These are phyloP conservation scores for Allantophomopsis lycopodina DNA, from an alignment of 2,329 filamentous ascomycete genomes.

Conservation along the genomic window DNA sequence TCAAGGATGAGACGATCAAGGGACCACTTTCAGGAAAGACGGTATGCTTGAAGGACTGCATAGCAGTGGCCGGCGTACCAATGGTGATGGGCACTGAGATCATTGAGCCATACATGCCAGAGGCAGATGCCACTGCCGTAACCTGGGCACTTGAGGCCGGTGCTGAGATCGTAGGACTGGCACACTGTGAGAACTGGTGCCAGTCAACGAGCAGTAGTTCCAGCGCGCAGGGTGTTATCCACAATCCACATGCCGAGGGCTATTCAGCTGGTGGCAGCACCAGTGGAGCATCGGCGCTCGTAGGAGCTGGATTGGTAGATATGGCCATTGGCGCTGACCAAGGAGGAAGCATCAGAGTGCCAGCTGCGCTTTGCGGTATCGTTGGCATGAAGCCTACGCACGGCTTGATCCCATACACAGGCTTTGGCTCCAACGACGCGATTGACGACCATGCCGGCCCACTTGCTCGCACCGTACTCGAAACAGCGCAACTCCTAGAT, in stretches of 20 bases:
- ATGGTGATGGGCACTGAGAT: conserved; percentile 36
- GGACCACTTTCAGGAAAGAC: conserved; percentile 24
- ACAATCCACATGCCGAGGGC: conserved; percentile 27
- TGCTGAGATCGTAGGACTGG: conserved; percentile 31
- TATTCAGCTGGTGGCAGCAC: conserved; percentile 44
- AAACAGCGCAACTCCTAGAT: conserved; percentile 25
- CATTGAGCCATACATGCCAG: conserved; percentile 32
- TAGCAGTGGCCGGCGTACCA: conserved; percentile 36
- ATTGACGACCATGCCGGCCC: conserved; percentile 34
- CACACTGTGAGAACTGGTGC: conserved; percentile 37
- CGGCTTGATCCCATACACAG: conserved; percentile 24
- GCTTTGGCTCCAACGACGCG: conserved; percentile 30
- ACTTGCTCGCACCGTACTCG: conserved; percentile 22
- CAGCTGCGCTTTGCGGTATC: conserved; percentile 29
- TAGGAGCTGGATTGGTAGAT: conserved; percentile 32
- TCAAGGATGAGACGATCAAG: conserved; percentile 18
- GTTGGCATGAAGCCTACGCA: conserved; percentile 31
- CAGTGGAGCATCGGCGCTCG: conserved; percentile 44
- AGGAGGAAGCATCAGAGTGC: conserved; percentile 24
- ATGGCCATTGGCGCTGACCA: conserved; percentile 43
- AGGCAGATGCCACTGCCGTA: conserved; percentile 36
- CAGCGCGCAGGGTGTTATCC: conserved; percentile 27
- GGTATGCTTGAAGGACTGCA: conserved; percentile 36
- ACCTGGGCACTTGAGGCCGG: conserved; percentile 32
- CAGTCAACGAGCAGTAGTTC: conserved; percentile 31